These are phyloP conservation scores for Gonium pectorale DNA, from an alignment of 139 green algal genomes.

Conservation along the genomic window DNA sequence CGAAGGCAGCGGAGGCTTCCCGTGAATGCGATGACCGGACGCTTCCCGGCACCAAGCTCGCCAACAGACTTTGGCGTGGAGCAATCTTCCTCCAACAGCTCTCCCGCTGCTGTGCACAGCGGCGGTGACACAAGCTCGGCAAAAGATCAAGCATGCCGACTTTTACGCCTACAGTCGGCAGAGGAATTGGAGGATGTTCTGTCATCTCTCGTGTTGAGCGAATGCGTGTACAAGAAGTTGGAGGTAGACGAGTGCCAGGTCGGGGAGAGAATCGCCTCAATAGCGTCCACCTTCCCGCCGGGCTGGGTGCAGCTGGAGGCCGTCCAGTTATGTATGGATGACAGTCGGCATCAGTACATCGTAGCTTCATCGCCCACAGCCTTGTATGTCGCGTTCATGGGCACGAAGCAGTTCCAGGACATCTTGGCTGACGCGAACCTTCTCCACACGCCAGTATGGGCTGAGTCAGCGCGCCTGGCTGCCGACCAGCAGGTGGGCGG, in stretches of 20 bases:
- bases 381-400: conserved; percentile 81
- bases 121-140: too few species aligned
- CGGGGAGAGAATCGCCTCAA: conserved; percentile 34
- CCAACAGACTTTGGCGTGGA: too few species aligned
- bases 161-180: background rate
- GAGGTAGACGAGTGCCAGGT: conserved; percentile 55
- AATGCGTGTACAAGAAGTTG: conserved; percentile 77
- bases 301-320: conserved; percentile 61
- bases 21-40: too few species aligned
- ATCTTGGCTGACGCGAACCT: conserved; percentile 65
- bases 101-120: too few species aligned
- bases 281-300: conserved; percentile 55
- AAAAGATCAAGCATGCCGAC: background rate
- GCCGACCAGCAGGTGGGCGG: conserved; percentile 41
- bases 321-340: conserved; percentile 59
- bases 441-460: conserved; percentile 65
- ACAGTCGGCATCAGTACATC: conserved; percentile 68
- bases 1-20: too few species aligned
- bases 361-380: conserved; percentile 59
- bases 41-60: too few species aligned
- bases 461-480: conserved; percentile 46
- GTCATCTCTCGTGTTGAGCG: conserved; percentile 59
- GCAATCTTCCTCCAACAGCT: too few species aligned
- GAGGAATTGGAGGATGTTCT: conserved; percentile 60
- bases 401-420: conserved; percentile 74